Conservation (phyloP, 2,329 filamentous ascomycete genomes). For the Decorospora gaudefroyi region DNA sequence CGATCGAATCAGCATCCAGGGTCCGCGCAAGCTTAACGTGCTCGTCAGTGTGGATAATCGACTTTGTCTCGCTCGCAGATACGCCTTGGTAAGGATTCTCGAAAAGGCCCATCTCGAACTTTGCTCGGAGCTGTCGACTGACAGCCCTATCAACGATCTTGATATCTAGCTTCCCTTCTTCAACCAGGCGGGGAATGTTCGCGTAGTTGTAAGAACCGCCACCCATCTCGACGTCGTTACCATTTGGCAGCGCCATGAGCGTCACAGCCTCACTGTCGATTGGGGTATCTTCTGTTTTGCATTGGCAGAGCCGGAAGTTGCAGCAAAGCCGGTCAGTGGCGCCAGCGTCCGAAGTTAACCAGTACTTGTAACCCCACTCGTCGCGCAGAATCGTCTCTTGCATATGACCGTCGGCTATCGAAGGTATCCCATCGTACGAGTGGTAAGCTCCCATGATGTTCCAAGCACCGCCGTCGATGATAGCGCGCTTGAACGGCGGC, state of each 20-base stretch:
- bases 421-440: conserved; percentile 72
- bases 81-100: conserved; percentile 69
- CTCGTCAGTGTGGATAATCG: conserved; percentile 65
- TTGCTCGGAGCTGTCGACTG: conserved; percentile 65
- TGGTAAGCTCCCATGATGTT: conserved; percentile 77
- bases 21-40: conserved; percentile 64
- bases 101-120: conserved; percentile 72
- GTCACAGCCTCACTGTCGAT: conserved; percentile 70
- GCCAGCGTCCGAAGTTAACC: conserved; percentile 68
- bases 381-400: conserved; percentile 68
- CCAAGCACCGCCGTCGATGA: conserved; percentile 69
- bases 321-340: conserved; percentile 70
- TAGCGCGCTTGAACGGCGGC: conserved; percentile 68
- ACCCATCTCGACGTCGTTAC: conserved; percentile 77
- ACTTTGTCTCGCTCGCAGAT: conserved; percentile 58
- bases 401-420: conserved; percentile 66
- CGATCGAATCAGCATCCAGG: conserved; percentile 70
- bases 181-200: conserved; percentile 67
- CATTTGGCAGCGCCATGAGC: conserved; percentile 65
- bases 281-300: conserved; percentile 50
- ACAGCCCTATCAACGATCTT: conserved; percentile 68
- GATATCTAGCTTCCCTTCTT: conserved; percentile 63
- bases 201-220: conserved; percentile 71
- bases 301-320: conserved; percentile 66
- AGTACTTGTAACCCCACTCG: conserved; percentile 76